These are phyloP conservation scores for Heterobasidion irregulare DNA, from an alignment of 1,284 basidiomycete species.

Conservation along the genomic window DNA sequence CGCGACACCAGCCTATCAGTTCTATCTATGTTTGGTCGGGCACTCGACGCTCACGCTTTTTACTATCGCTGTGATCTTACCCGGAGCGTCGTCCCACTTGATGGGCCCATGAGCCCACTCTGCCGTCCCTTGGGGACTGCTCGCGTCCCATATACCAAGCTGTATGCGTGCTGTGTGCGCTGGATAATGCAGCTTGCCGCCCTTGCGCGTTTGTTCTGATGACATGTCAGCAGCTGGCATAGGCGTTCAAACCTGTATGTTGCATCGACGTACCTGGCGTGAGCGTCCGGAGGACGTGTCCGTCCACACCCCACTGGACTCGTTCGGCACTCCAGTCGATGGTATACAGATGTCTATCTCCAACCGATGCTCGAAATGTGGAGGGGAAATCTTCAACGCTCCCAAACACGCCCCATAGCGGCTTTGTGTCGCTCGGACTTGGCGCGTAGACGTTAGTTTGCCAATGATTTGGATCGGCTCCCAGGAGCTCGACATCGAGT, in stretches of 20 bases:
- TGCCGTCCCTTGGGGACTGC: constrained; percentile 32
- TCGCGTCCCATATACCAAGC: constrained; percentile 43
- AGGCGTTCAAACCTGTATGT: not conserved
- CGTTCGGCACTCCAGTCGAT: constrained; percentile 34
- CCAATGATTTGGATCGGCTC: constrained; percentile 30
- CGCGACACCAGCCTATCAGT: no score
- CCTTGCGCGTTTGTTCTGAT: constrained; percentile 26
- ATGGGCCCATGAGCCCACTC: constrained; percentile 40
- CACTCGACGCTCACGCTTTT: constrained; percentile 34
- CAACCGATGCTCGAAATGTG: constrained; percentile 13
- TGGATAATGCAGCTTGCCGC: constrained; percentile 30
- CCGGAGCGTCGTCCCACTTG: constrained; percentile 28
- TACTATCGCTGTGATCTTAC: constrained; percentile 26
- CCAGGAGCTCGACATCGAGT: constrained; percentile 37
- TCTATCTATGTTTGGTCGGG: constrained; percentile 6
- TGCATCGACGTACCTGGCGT: constrained; percentile 21
- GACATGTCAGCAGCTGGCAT: not conserved
- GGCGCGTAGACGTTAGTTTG: constrained; percentile 38
- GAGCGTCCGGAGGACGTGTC: constrained; percentile 26
- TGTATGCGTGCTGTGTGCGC: constrained; percentile 27
- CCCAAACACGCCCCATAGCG: constrained; percentile 31
- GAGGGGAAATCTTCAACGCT: constrained; percentile 22
- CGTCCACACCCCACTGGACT: constrained; percentile 37
- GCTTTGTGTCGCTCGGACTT: constrained; percentile 21
- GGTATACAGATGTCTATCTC: constrained; percentile 26